Percentiles rank a stretch among this genome's conserved stretches.
Conservation (phyloP, 192 early-diverging fungal species). For the Pilaira anomala region DNA sequence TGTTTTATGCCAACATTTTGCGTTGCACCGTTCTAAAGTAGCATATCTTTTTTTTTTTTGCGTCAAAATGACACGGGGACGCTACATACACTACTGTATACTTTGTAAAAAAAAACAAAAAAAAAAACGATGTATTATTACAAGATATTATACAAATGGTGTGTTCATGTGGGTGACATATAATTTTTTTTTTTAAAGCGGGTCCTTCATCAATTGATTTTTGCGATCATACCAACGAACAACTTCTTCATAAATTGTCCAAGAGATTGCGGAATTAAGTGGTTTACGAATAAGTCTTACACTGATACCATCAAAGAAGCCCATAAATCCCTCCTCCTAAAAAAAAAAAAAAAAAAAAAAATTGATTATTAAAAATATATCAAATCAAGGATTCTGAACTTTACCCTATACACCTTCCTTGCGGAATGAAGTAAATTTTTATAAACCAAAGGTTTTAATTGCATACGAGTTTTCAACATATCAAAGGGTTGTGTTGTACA, state of each 20-base stretch:
- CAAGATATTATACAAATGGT: too few relatives aligned
- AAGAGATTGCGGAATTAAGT: constrained; percentile 81
- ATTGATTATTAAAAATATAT: too few relatives aligned
- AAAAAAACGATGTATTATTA: too few relatives aligned
- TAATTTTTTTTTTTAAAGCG: too few relatives aligned
- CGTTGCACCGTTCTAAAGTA: too few relatives aligned
- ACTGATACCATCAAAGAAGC: constrained; percentile 82
- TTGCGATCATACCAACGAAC: constrained; percentile 41
- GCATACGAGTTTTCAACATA: constrained; percentile 90
- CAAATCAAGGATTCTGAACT: background rate
- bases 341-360: background rate
- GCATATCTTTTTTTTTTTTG: too few relatives aligned
- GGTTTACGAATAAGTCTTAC: constrained; percentile 82
- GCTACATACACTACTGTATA: too few relatives aligned
- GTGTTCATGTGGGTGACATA: too few relatives aligned
- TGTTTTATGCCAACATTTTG: too few relatives aligned
- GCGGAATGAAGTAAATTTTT: constrained; percentile 45
- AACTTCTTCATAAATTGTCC: constrained; percentile 89
- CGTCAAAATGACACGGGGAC: too few relatives aligned
- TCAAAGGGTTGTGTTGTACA: constrained; percentile 91
- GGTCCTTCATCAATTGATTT: background rate
- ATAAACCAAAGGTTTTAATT: constrained; percentile 77
- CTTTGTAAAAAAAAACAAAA: too few relatives aligned
- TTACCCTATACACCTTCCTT: constrained; percentile 48
- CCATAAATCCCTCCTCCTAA: constrained; percentile 66